Percentiles rank a stretch among this genome's conserved stretches.
These are phyloP conservation scores for Calendula officinalis DNA, from an alignment of 129 eudicot species.

Conservation along the genomic window DNA sequence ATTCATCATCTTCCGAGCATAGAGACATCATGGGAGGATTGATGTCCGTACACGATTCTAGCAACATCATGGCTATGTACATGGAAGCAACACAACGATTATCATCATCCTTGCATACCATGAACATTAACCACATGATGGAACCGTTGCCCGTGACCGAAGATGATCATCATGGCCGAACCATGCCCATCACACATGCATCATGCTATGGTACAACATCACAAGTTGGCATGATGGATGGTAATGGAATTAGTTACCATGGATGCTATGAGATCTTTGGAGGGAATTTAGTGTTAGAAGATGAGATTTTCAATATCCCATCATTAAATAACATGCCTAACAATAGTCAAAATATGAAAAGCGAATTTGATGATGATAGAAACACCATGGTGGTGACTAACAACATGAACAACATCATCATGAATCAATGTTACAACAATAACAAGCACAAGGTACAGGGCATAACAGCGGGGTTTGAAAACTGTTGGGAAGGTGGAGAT, in stretches of 20 bases:
- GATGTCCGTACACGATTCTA: conserved; percentile 34
- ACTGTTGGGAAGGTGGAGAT: conserved; percentile 66
- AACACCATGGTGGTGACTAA: conserved; percentile 31
- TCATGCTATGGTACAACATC: conserved; percentile 37
- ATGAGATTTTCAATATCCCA: conserved; percentile 50
- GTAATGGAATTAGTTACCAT: conserved; percentile 35
- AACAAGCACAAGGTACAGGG: conserved; percentile 40
- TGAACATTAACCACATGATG: conserved; percentile 45
- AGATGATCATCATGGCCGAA: conserved; percentile 16
- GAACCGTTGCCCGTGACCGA: conserved; percentile 29
- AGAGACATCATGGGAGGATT: conserved; percentile 33
- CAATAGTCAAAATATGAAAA: conserved; percentile 34
- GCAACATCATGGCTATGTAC: conserved; percentile 51
- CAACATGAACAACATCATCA: conserved; percentile 37
- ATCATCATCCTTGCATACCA: conserved; percentile 46
- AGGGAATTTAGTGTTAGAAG: conserved; percentile 48
- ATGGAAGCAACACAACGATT: conserved; percentile 46
- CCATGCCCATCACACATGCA: conserved; percentile 26
- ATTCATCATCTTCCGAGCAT: conserved; percentile 46
- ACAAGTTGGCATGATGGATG: conserved; percentile 41
- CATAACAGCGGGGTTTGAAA: conserved; percentile 35
- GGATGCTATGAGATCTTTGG: conserved; percentile 53
- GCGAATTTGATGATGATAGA: conserved; percentile 20
- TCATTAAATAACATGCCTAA: conserved; percentile 46
- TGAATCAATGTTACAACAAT: conserved; percentile 33